phyloP scores from a whole-genome alignment of 495 filamentous ascomycete species.

The Friedmanniomyces endolithicus region DNA sequence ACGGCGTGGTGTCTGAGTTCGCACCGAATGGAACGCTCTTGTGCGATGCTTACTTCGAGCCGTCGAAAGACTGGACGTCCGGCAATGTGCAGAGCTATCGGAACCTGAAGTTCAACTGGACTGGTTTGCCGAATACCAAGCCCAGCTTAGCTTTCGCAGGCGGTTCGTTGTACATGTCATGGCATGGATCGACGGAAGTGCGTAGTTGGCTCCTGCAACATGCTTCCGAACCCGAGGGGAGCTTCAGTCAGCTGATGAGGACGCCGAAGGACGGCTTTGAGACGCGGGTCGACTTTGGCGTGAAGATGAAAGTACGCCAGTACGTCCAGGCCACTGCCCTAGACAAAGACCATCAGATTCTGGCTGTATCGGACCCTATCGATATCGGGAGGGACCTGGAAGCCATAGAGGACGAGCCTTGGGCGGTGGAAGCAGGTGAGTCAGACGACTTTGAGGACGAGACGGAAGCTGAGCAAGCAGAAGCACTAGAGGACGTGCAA shows the following conservation, averaged over 20 bases:
- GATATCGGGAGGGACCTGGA: not conserved
- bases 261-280: slow-evolving; percentile 21
- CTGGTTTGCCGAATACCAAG: slow-evolving; percentile 10
- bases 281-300: slow-evolving; percentile 10
- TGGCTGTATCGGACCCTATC: slow-evolving; percentile 4
- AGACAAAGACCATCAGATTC: not conserved
- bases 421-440: not conserved
- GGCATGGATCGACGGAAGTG: slow-evolving; percentile 20
- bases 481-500: not conserved
- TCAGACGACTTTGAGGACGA: not conserved
- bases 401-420: not conserved
- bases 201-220: slow-evolving; percentile 16
- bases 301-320: not conserved
- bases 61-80: slow-evolving; percentile 3
- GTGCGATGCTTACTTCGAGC: slow-evolving; percentile 21
- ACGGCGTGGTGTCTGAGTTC: slow-evolving; percentile 20
- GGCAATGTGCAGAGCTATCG: slow-evolving; percentile 24
- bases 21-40: slow-evolving; percentile 18
- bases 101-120: slow-evolving; percentile 25
- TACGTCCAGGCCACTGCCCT: slow-evolving; percentile 13
- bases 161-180: slow-evolving; percentile 17
- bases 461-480: not conserved
- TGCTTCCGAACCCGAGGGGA: slow-evolving; percentile 4
- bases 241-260: slow-evolving; percentile 5
- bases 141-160: slow-evolving; percentile 15